These are phyloP conservation scores for Musa schizocarpa DNA, from an alignment of 176 grass and related monocot species.

Conservation along the genomic window DNA sequence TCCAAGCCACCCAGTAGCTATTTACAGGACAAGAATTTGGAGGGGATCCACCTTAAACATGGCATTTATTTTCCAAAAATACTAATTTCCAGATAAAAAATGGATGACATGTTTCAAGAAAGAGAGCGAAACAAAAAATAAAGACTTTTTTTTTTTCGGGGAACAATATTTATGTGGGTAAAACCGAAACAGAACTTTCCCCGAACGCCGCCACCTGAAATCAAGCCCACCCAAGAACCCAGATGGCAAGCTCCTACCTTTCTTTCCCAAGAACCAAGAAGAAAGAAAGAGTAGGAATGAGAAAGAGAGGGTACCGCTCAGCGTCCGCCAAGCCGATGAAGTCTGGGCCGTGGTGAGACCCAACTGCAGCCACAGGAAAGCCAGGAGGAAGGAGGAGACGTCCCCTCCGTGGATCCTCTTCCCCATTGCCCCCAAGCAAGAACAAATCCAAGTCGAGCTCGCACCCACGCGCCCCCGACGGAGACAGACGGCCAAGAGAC, in stretches of 20 bases:
- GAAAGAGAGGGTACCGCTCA: constrained; percentile 31
- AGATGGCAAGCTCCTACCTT: neutral
- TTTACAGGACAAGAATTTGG: too few species aligned
- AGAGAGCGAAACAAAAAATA: neutral
- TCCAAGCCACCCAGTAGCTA: too few species aligned
- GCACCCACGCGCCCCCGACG: neutral
- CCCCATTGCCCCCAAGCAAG: constrained; percentile 9
- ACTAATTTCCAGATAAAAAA: too few species aligned
- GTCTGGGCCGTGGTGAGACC: constrained; percentile 29
- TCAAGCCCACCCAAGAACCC: neutral
- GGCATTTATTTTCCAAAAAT: too few species aligned
- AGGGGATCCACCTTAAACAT: too few species aligned
- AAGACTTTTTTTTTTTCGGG: too few species aligned
- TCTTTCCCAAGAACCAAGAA: neutral
- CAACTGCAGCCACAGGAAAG: constrained; percentile 28
- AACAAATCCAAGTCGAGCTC: neutral
- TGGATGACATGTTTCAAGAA: neutral
- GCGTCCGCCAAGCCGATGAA: constrained; percentile 33
- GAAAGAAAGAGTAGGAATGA: neutral
- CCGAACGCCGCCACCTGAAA: neutral
- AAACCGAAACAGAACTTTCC: too few species aligned
- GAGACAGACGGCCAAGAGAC: neutral
- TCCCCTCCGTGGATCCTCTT: constrained; percentile 2
- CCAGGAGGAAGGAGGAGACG: constrained; percentile 18
- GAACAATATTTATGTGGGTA: too few species aligned